Evolutionary conservation across 257 asterid species (phyloP), one percentile per base, ranked within the genome.

Genomic region (Datura wrightii): DNA sequence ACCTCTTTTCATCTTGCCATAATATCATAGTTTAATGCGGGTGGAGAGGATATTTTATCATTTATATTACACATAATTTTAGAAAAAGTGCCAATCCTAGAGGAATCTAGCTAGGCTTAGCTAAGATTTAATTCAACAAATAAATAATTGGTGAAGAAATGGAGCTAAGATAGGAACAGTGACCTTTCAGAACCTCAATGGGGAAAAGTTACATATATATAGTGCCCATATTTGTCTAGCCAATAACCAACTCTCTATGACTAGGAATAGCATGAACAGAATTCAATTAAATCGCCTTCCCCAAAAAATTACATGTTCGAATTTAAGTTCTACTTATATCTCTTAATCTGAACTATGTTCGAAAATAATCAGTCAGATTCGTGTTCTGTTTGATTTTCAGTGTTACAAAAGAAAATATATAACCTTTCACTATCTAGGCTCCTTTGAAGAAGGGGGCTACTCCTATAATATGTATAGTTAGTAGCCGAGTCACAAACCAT

Each of bases 101-200:
- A 10, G 58, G 58, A 44, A 46, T 72, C 58, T 48, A 19, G 37
- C 58, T 48, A 19, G 37, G 6, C 11, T 19, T 72, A 46, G 10
- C 6, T 10, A 72, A 72, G 41, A 10, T 0, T 19, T 46, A 46
- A 46, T 19, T 72, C 58, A 44, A 19, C 10, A 65, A 65, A 46
- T 19, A 72, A n/a, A 72, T 46, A 72, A 46, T 72, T 46, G n/a
- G 10, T 72, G 58, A 72, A 5, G n/a, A 18, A 10, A 70, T 42
- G 8, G 6, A 67, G 31, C 52, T 6, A 46, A 72, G 37, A 72
- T 72, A 72, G 56, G 80, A 46, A 46, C 41, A 72, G 5, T 72
- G 59, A 72, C 59, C 80, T 72, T 72, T 72, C 42, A 46, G 19
- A 46, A 46, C 59, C 41, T 46, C 80, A 46, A 72, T 7, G 39